Percentiles rank a stretch among this genome's conserved stretches.
Conservation (phyloP, 73 alveolate genomes). For the Diophrys appendiculata region DNA sequence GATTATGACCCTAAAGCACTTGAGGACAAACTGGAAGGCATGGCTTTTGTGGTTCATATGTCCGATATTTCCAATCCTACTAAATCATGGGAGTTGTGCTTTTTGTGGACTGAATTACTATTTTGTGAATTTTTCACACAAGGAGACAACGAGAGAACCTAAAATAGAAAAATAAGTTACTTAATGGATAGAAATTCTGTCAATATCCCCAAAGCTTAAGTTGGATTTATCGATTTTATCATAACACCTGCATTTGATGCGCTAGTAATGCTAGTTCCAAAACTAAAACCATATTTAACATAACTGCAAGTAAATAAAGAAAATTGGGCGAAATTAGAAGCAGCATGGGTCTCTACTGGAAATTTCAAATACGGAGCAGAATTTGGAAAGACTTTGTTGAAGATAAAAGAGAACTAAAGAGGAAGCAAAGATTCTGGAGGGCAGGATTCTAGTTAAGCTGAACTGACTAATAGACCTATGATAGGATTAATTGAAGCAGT, state of each 20-base stretch:
- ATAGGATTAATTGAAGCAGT: no score
- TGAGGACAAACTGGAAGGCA: constrained; percentile 1
- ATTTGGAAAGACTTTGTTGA: background rate
- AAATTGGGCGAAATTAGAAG: background rate
- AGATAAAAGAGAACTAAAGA: no score
- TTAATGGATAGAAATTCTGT: constrained; percentile 84
- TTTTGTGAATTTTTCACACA: constrained; percentile 81
- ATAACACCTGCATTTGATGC: constrained; percentile 60
- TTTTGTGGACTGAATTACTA: constrained; percentile 81
- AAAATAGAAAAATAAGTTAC: constrained; percentile 74
- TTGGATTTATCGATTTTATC: constrained; percentile 70
- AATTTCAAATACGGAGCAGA: background rate
- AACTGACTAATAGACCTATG: no score
- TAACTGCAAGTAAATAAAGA: background rate
- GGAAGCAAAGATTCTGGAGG: no score
- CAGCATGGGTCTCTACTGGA: background rate
- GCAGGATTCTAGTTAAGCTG: no score
- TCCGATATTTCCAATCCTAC: constrained; percentile 87
- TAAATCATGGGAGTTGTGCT: constrained; percentile 68
- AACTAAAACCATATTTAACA: background rate
- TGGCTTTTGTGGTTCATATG: constrained; percentile 56
- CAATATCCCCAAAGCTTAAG: constrained; percentile 77
- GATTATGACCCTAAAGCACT: background rate
- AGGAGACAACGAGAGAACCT: constrained; percentile 84
- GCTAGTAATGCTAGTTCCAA: constrained; percentile 17